Conservation (phyloP, 768 basidiomycete species). For the Lentinula sp. region DNA sequence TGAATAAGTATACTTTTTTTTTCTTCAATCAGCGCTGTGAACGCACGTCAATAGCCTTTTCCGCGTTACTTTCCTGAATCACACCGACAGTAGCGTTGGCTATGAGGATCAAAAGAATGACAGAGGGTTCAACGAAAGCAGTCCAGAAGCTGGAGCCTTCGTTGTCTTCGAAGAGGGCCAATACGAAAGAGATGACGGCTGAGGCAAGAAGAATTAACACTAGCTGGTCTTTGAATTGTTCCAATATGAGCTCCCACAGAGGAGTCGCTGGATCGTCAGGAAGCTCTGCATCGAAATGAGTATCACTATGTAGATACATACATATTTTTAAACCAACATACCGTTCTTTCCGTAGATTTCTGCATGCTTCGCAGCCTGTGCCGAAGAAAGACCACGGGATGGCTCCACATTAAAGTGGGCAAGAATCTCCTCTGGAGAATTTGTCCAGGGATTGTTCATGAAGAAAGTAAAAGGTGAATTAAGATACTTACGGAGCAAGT, state of each 20-base stretch:
- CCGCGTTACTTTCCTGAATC: conserved; percentile 93
- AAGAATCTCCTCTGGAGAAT: conserved; percentile 59
- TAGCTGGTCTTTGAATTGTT: conserved; percentile 98
- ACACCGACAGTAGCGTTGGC: conserved; percentile 98
- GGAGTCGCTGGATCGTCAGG: conserved; percentile 91
- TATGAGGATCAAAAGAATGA: conserved; percentile 92
- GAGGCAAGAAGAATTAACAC: conserved; percentile 95
- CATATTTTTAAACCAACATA: conserved; percentile 22
- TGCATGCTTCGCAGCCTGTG: conserved; percentile 68
- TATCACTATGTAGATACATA: conserved; percentile 4
- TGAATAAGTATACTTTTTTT: conserved; percentile 4
- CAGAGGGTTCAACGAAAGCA: conserved; percentile 92
- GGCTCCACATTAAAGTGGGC: conserved; percentile 68
- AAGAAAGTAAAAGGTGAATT: conserved; percentile 15
- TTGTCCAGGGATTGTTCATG: conserved; percentile 80
- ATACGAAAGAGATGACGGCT: conserved; percentile 87
- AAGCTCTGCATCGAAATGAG: conserved; percentile 50
- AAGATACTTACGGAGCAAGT: neutral
- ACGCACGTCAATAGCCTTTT: conserved; percentile 94
- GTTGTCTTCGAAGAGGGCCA: conserved; percentile 82
- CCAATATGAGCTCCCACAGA: conserved; percentile 91
- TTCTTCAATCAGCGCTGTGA: neutral
- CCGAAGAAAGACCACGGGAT: conserved; percentile 53
- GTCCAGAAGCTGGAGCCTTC: conserved; percentile 61
- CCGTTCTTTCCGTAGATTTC: conserved; percentile 86